phyloP scores from a whole-genome alignment of 148 eudicot genomes.

The Salicornia ramosissima region DNA sequence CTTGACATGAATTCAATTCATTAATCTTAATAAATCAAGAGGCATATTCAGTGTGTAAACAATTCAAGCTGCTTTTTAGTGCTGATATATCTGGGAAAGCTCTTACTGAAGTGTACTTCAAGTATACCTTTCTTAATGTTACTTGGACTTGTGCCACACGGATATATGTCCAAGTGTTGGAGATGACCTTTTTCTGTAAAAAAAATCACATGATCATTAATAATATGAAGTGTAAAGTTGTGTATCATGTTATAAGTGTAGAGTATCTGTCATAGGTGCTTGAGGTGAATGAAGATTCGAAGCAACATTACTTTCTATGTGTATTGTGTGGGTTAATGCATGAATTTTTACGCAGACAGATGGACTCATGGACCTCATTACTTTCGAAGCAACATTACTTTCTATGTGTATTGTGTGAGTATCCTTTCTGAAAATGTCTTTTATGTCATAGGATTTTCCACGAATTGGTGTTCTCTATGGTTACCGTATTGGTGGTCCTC shows the following conservation, averaged over 20 bases:
- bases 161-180: too few species aligned
- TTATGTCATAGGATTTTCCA: slow-evolving; percentile 58
- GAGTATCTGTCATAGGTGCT: too few species aligned
- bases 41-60: neutral
- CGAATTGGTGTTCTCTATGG: slow-evolving; percentile 71
- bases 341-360: neutral
- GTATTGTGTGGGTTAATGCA: neutral
- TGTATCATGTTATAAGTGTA: too few species aligned
- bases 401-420: neutral
- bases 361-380: neutral
- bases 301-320: too few species aligned
- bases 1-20: neutral
- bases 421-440: too few species aligned
- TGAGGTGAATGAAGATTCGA: too few species aligned
- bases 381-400: neutral
- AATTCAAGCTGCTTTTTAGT: neutral
- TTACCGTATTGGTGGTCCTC: slow-evolving; percentile 85
- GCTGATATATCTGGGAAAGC: neutral
- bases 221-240: too few species aligned
- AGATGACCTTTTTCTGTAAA: too few species aligned
- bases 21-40: neutral
- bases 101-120: neutral
- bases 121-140: too few species aligned
- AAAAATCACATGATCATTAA: too few species aligned
- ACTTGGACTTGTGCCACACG: too few species aligned